These are phyloP conservation scores for Diddensiella transvaalensis DNA, from an alignment of 805 yeast genomes.

Conservation along the genomic window DNA sequence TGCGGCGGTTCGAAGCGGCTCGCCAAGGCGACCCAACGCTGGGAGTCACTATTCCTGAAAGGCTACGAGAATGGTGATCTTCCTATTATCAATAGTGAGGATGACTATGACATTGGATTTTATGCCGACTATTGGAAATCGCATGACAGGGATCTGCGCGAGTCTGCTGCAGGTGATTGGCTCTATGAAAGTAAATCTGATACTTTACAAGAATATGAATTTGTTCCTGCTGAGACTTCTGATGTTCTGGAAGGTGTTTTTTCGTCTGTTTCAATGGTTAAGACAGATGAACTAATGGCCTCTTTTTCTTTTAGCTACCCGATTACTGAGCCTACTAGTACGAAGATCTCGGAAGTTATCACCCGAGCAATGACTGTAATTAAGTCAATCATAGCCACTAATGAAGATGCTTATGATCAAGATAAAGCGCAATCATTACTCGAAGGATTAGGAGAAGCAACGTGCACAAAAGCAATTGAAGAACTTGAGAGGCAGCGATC, in stretches of 20 bases:
- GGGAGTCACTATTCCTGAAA: slow-evolving; percentile 61
- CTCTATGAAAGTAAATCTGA: slow-evolving; percentile 33
- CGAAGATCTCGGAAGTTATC: not conserved
- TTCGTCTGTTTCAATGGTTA: slow-evolving; percentile 64
- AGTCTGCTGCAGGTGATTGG: slow-evolving; percentile 24
- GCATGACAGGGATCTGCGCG: slow-evolving; percentile 37
- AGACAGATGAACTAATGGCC: slow-evolving; percentile 53
- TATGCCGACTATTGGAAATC: slow-evolving; percentile 66
- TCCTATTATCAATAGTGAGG: slow-evolving; percentile 37
- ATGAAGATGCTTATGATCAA: slow-evolving; percentile 45
- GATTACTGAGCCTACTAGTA: not conserved
- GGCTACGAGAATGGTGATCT: slow-evolving; percentile 54
- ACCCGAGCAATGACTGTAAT: slow-evolving; percentile 23
- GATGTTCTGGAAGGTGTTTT: slow-evolving; percentile 39
- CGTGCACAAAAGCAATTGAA: slow-evolving; percentile 47
- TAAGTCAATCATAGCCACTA: slow-evolving; percentile 55
- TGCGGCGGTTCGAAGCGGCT: slow-evolving; percentile 60
- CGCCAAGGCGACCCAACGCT: slow-evolving; percentile 49
- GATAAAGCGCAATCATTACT: slow-evolving; percentile 47
- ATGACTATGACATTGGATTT: slow-evolving; percentile 46
- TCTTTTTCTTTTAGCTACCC: slow-evolving; percentile 42
- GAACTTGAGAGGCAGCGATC: slow-evolving; percentile 45
- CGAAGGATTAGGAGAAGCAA: slow-evolving; percentile 41
- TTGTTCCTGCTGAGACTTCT: slow-evolving; percentile 34
- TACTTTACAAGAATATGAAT: slow-evolving; percentile 46